phyloP scores from a whole-genome alignment of 2,329 filamentous ascomycete species.

The Aspergillus puulaauensis region DNA sequence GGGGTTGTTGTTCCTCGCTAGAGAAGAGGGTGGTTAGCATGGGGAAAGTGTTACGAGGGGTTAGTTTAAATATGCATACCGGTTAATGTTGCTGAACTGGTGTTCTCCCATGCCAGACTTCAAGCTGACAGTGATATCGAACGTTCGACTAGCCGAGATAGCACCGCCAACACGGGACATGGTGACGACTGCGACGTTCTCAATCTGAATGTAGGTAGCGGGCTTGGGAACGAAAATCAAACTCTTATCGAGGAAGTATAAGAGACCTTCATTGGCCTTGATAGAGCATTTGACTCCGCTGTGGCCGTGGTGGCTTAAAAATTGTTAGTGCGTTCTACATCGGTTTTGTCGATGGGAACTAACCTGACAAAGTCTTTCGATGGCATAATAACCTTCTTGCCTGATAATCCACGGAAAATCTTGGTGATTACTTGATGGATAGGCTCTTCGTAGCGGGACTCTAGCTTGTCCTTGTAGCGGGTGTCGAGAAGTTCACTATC shows the following conservation, averaged over 20 bases:
- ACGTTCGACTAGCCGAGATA: slow-evolving; percentile 89
- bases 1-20: slow-evolving; percentile 85
- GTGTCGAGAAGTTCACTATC: slow-evolving; percentile 69
- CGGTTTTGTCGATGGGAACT: slow-evolving; percentile 10
- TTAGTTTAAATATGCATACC: slow-evolving; percentile 43
- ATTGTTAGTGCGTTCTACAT: slow-evolving; percentile 2
- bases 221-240: slow-evolving; percentile 99
- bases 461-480: slow-evolving; percentile 86
- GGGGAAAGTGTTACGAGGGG: neutral
- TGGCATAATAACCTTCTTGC: slow-evolving; percentile 91
- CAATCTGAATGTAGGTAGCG: slow-evolving; percentile 93
- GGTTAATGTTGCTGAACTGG: slow-evolving; percentile 99
- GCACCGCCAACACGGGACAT: slow-evolving; percentile 95
- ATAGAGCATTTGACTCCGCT: slow-evolving; percentile 99
- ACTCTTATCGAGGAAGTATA: slow-evolving; percentile 96
- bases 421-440: slow-evolving; percentile 91
- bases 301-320: slow-evolving; percentile 74
- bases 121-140: slow-evolving; percentile 91
- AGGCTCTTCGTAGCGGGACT: slow-evolving; percentile 87
- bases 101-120: slow-evolving; percentile 85
- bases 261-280: slow-evolving; percentile 96
- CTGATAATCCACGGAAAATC: slow-evolving; percentile 90
- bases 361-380: slow-evolving; percentile 88
- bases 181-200: slow-evolving; percentile 85
- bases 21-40: slow-evolving; percentile 20